Base-by-base conservation (phyloP, 2,329 filamentous ascomycete species). In the Neonectria ditissima region DNA sequence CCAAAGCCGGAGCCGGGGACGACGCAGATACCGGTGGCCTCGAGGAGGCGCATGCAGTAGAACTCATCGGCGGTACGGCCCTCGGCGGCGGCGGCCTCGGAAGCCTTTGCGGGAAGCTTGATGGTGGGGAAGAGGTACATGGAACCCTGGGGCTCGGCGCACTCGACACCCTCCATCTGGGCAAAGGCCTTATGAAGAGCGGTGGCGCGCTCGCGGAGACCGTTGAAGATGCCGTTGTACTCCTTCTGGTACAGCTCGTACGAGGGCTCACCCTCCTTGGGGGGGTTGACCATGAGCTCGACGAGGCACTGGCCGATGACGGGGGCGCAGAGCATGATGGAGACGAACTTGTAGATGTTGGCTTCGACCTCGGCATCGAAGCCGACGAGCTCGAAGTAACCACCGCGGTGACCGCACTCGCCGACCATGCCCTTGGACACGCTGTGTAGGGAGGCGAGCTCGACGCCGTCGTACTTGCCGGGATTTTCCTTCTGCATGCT, bases 81-180 rank as follows among this genome's bases (percentile, higher is more conserved):
- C 78, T 94, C 92, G 65, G 90, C 82, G 74, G 84, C 79, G 37
- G 96, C 96, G 16, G 92, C 92, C 69, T 91, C 90, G 66, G 90
- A 80, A 43, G 94, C 96, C 81, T 92, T 93, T 24, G 81, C 72
- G 2, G 96, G 88, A 24, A 99, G 84, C 34, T 84, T 89, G 81
- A 99, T 97, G 72, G 93, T 96, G 24, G 96, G 96, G 88, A 98
- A 99, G 74, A 99, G 91, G 83, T 99, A 99, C 96, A 99, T 99
- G 77, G 92, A 91, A 65, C 96, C 96, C 86, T 97, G 92, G 59
- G 96, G 96, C 71, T 89, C 86, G 74, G 92, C 91, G 81, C 94
- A 97, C 78, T 94, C 88, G 63, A 99, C 95, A 62, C 96, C 96
- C 80, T 98, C 95, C 96, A 99, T 98, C 77, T 93, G 83, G 79